Evolutionary conservation across 371 early-diverging fungal genomes (phyloP).

Genomic region (Mucor lusitanicus): DNA sequence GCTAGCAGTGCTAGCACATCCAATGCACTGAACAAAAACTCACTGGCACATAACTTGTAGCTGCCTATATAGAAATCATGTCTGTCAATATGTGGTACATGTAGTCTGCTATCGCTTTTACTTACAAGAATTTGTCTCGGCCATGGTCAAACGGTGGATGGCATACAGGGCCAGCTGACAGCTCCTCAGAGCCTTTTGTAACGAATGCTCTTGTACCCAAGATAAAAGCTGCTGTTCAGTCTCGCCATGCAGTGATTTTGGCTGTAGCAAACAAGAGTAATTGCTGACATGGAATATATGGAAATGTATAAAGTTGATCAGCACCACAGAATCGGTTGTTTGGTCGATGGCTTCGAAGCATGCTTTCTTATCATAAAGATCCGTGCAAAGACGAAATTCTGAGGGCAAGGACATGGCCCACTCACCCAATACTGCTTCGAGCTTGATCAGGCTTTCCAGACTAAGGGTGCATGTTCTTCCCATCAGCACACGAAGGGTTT

Average conservation of each 20-base stretch:
- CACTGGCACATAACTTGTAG: neutral
- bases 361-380: neutral
- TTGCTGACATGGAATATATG: neutral
- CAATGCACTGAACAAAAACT: slow-evolving; percentile 1
- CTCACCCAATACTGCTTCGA: slow-evolving; percentile 9
- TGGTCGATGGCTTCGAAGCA: slow-evolving; percentile 6
- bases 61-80: neutral
- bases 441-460: slow-evolving; percentile 11
- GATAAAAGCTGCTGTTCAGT: slow-evolving; percentile 2
- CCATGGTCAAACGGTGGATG: neutral
- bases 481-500: slow-evolving; percentile 6
- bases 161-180: slow-evolving; percentile 7
- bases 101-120: neutral
- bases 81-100: neutral
- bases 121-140: slow-evolving; percentile 5
- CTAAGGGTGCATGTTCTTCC: slow-evolving; percentile 14
- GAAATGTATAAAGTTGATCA: slow-evolving; percentile 12
- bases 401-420: slow-evolving; percentile 1
- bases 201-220: slow-evolving; percentile 7
- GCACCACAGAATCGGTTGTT: neutral
- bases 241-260: neutral
- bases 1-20: slow-evolving; percentile 10
- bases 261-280: slow-evolving; percentile 14
- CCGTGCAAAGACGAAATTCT: slow-evolving; percentile 6
- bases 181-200: neutral